A percentile compares a stretch with the other conserved stretches of the same genome.
Conservation (phyloP, 2,329 filamentous ascomycete genomes). For the Lasiodiplodia theobromae region DNA sequence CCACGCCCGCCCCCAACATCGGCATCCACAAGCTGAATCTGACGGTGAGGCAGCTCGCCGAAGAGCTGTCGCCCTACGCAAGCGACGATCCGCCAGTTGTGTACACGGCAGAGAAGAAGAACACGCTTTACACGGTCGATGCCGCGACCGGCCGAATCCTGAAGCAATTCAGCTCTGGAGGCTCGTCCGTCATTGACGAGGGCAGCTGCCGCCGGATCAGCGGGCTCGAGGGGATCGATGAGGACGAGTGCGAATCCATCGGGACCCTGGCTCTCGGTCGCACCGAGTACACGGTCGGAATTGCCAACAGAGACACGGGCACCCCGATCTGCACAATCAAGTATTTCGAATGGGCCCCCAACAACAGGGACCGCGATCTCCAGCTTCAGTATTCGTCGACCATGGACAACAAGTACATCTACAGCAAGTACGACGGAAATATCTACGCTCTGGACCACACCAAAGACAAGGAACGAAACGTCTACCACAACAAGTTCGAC, state of each 20-base stretch:
- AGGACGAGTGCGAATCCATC: conserved; percentile 76
- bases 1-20: conserved; percentile 70
- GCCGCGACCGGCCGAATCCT: conserved; percentile 82
- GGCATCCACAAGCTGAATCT: conserved; percentile 72
- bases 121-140: conserved; percentile 86
- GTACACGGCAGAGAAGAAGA: conserved; percentile 92
- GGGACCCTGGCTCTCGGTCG: conserved; percentile 84
- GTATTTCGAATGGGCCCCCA: conserved; percentile 94
- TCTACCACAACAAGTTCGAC: conserved; percentile 66
- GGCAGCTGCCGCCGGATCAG: conserved; percentile 66
- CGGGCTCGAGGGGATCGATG: conserved; percentile 62
- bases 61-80: conserved; percentile 78
- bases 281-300: conserved; percentile 88
- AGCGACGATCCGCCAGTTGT: conserved; percentile 77
- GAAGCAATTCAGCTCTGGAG: conserved; percentile 81
- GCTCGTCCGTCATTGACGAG: conserved; percentile 70
- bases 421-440: conserved; percentile 82
- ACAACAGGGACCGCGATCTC: conserved; percentile 88
- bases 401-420: conserved; percentile 88
- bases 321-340: conserved; percentile 85
- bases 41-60: conserved; percentile 87
- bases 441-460: conserved; percentile 81
- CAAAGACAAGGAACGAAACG: conserved; percentile 46
- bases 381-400: conserved; percentile 80
- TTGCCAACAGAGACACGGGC: conserved; percentile 76